phyloP scores from a whole-genome alignment of 2,329 filamentous ascomycete genomes.

The Trichoderma breve region DNA sequence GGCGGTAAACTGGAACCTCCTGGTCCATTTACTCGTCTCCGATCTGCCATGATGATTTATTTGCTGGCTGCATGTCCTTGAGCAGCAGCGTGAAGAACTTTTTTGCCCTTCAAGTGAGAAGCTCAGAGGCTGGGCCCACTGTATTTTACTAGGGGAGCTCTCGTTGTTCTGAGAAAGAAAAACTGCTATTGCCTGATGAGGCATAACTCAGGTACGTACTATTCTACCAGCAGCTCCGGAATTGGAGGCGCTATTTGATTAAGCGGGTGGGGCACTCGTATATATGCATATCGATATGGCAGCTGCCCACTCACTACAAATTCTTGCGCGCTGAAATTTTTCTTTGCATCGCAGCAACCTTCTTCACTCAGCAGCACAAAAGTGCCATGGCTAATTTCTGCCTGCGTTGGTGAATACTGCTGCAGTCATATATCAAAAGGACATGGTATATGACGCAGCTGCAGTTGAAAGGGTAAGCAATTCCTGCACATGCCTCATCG shows the following conservation, averaged over 20 bases:
- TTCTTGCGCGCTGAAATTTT: constrained; percentile 12
- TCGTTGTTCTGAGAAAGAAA: background rate
- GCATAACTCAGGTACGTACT: constrained; percentile 8
- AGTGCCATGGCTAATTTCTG: background rate
- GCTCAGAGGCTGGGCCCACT: constrained; percentile 2
- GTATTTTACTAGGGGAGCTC: background rate
- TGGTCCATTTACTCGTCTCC: constrained; percentile 87
- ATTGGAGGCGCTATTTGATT: background rate
- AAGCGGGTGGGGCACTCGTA: background rate
- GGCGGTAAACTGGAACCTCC: constrained; percentile 73
- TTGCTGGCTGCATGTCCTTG: background rate
- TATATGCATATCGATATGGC: constrained; percentile 18
- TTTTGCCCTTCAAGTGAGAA: constrained; percentile 4
- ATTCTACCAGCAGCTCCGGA: background rate
- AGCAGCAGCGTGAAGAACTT: background rate
- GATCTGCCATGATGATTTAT: constrained; percentile 64
- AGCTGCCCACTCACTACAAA: constrained; percentile 9
- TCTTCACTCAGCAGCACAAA: constrained; percentile 3
- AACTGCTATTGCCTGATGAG: background rate
- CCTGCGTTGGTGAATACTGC: background rate
- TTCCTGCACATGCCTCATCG: background rate
- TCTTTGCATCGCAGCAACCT: background rate
- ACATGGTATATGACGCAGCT: background rate
- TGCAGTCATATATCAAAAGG: background rate
- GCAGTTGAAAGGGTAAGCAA: constrained; percentile 4